phyloP scores from a whole-genome alignment of 495 filamentous ascomycete genomes.

The Pyrenula aspistea region DNA sequence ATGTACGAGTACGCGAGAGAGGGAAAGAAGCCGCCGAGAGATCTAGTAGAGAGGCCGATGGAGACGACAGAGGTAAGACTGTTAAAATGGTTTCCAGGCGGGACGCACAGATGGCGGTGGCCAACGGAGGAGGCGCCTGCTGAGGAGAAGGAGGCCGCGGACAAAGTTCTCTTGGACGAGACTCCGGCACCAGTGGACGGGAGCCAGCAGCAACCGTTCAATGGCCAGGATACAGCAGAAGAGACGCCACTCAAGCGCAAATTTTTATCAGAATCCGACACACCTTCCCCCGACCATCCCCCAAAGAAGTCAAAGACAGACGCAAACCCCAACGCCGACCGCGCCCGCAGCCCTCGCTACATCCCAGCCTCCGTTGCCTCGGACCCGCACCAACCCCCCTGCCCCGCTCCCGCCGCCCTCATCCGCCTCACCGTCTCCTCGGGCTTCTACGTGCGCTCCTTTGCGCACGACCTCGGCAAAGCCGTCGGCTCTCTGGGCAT shows the following conservation, averaged over 20 bases:
- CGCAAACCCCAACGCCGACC: background rate
- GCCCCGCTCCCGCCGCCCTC: slow-evolving; percentile 54
- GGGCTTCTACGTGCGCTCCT: slow-evolving; percentile 91
- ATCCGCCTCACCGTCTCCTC: slow-evolving; percentile 88
- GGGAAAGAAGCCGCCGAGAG: slow-evolving; percentile 68
- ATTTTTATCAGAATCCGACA: background rate
- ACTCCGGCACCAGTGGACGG: background rate
- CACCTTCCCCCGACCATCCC: background rate
- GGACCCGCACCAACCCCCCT: slow-evolving; percentile 9
- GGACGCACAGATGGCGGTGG: slow-evolving; percentile 58
- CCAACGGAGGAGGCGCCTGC: slow-evolving; percentile 61
- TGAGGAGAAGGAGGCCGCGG: slow-evolving; percentile 60
- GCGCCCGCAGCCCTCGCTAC: slow-evolving; percentile 3
- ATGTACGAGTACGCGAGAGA: slow-evolving; percentile 93
- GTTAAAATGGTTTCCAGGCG: slow-evolving; percentile 78
- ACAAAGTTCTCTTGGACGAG: slow-evolving; percentile 40
- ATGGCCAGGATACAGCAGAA: background rate
- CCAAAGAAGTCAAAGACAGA: background rate
- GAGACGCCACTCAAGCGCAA: background rate
- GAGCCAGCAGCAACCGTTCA: background rate
- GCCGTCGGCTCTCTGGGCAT: slow-evolving; percentile 69
- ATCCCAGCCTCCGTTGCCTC: slow-evolving; percentile 15
- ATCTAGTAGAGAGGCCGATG: slow-evolving; percentile 71
- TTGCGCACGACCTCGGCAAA: slow-evolving; percentile 83
- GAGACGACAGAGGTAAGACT: slow-evolving; percentile 65